Percentiles rank a stretch among this genome's conserved stretches.
Evolutionary conservation across 2,329 filamentous ascomycete genomes (phyloP).

Genomic region (Mycosphaerelloides madeirae): DNA sequence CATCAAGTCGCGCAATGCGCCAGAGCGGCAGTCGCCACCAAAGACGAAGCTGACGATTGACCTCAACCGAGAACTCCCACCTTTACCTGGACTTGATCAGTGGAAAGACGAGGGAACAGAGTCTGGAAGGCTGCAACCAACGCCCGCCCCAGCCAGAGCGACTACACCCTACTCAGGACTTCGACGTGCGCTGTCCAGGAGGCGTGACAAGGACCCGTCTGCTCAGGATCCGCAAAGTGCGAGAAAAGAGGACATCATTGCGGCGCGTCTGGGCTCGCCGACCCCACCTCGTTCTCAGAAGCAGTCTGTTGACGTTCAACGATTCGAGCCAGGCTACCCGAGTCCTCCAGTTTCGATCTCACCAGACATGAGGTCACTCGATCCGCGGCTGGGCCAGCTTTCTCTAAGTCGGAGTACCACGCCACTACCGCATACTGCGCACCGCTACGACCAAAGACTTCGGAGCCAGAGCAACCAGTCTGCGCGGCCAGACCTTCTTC

Average conservation of each 20-base stretch:
- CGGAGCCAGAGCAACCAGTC: constrained; percentile 10
- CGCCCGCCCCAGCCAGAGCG: background rate
- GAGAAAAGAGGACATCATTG: constrained; percentile 16
- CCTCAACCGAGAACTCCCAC: constrained; percentile 46
- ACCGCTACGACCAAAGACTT: constrained; percentile 5
- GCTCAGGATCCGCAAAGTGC: constrained; percentile 2
- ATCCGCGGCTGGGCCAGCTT: constrained; percentile 8
- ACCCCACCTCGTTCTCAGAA: constrained; percentile 18
- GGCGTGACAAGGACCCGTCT: background rate
- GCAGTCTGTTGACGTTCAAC: constrained; percentile 10
- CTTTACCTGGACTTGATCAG: constrained; percentile 43
- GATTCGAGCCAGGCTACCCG: background rate
- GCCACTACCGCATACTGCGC: constrained; percentile 1
- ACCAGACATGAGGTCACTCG: constrained; percentile 7
- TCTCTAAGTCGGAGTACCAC: constrained; percentile 10
- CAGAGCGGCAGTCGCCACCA: constrained; percentile 1
- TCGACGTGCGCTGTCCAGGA: constrained; percentile 9
- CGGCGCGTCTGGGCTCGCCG: constrained; percentile 21
- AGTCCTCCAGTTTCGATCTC: constrained; percentile 10
- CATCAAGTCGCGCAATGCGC: background rate
- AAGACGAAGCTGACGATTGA: constrained; percentile 30
- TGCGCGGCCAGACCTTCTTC: background rate
- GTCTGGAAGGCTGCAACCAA: constrained; percentile 1
- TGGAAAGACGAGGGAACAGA: constrained; percentile 28
- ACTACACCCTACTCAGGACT: constrained; percentile 8